phyloP scores from a whole-genome alignment of 192 early-diverging fungal species.

The Umbelopsis vinacea region DNA sequence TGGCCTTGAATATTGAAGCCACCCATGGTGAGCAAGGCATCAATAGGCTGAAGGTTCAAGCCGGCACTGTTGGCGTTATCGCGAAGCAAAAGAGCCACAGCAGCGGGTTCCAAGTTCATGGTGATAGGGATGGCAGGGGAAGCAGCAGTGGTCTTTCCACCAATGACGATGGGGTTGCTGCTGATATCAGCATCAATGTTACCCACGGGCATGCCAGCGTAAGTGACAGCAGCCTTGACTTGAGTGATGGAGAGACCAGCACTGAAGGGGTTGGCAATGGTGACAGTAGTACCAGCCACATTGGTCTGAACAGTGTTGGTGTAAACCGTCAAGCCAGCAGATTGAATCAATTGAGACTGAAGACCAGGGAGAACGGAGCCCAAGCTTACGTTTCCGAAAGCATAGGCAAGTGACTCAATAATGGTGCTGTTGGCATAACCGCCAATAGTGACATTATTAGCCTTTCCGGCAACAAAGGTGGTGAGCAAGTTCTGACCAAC shows the following conservation, averaged over 20 bases:
- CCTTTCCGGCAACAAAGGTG: slow-evolving; percentile 51
- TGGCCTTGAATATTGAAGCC: slow-evolving; percentile 42
- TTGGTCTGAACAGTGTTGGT: slow-evolving; percentile 46
- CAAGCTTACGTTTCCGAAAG: slow-evolving; percentile 47
- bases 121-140: slow-evolving; percentile 39
- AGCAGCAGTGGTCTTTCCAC: slow-evolving; percentile 45
- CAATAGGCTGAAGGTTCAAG: slow-evolving; percentile 49
- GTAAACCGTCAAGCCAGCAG: slow-evolving; percentile 48
- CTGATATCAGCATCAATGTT: slow-evolving; percentile 52
- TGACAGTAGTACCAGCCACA: slow-evolving; percentile 50
- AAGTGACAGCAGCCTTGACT: slow-evolving; percentile 50
- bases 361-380: slow-evolving; percentile 55
- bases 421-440: slow-evolving; percentile 46
- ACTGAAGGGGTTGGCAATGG: slow-evolving; percentile 57
- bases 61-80: slow-evolving; percentile 48
- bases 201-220: slow-evolving; percentile 47
- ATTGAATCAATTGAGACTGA: slow-evolving; percentile 46
- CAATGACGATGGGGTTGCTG: slow-evolving; percentile 40
- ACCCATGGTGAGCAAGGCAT: slow-evolving; percentile 50
- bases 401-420: slow-evolving; percentile 51
- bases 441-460: slow-evolving; percentile 43
- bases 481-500: slow-evolving; percentile 53
- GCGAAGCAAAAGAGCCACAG: slow-evolving; percentile 50
- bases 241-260: slow-evolving; percentile 50
- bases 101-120: slow-evolving; percentile 57